Evolutionary conservation across 139 green algal species (phyloP), one percentile per base, ranked within the genome.

Genomic region (Chlamydomonas sp.): DNA sequence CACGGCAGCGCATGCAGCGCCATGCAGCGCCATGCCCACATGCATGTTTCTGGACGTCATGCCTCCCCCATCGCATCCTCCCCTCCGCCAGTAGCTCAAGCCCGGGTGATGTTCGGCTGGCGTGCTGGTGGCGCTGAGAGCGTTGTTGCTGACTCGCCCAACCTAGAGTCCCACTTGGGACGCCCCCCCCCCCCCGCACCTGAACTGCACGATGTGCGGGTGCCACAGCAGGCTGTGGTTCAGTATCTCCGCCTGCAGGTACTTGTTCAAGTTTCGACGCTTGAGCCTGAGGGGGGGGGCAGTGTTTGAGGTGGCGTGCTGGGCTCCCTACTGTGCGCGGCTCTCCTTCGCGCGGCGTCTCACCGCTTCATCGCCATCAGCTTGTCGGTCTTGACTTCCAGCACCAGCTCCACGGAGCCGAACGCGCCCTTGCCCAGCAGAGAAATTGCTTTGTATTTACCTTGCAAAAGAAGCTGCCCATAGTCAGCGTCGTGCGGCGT

Each of bases 151-250:
- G n/a, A n/a, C n/a, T n/a, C 20, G 13, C 43, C 13, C 43, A 54
- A 54, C 20, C 43, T 54, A 13, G 20, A 20, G 16, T 54, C 43
- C 43, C 43, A 26, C 43, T 26, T 54, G 43, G 13, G n/a, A n/a
- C n/a, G n/a, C n/a, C n/a, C n/a, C n/a, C n/a, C n/a, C n/a, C n/a
- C n/a, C 30, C 30, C 20, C 50, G 13, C 65, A 58, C 38, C 88
- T 89, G 74, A 96, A 96, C 59, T 89, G 82, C 2, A 98, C 82
- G n/a, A 98, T 91, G 76, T 98, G 95, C 5, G 91, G 92, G 70
- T 98, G 92, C 33, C 88, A 82, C 34, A 98, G 81, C 34, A 84
- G 76, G 24, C 89, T 78, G 69, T 98, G 93, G 72, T 97, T 98
- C 28, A 97, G 69, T 57, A 98, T 96, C 72, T 98, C 93, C 0